These are phyloP conservation scores for Phyllosticta citribraziliensis DNA, from an alignment of 2,329 filamentous ascomycete species.

Conservation along the genomic window DNA sequence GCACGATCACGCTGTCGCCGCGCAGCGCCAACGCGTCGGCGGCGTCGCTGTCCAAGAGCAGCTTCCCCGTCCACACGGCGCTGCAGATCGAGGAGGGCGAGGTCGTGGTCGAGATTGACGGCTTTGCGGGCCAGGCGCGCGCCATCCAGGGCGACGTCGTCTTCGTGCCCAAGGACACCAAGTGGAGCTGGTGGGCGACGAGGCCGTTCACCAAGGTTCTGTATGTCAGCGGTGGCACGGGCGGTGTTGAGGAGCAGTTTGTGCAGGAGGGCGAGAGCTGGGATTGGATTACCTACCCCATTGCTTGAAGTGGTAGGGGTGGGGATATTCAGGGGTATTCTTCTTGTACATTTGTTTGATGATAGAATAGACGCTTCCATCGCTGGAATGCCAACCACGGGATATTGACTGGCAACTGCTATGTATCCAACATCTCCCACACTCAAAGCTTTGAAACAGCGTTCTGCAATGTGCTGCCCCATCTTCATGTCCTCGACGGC, in stretches of 20 bases:
- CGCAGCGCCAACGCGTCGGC: conserved; percentile 15
- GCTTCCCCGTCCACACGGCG: conserved; percentile 23
- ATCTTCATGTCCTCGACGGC: no score
- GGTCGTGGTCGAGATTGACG: conserved; percentile 24
- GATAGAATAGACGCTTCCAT: background rate
- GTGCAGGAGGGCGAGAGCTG: conserved; percentile 12
- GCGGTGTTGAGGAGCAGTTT: conserved; percentile 16
- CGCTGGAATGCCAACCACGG: background rate
- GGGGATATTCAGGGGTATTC: background rate
- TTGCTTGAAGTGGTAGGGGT: background rate
- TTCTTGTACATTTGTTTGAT: background rate
- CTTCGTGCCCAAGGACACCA: conserved; percentile 27
- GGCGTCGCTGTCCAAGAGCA: conserved; percentile 13
- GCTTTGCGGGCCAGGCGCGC: conserved; percentile 17
- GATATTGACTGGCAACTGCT: no score
- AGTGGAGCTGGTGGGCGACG: conserved; percentile 25
- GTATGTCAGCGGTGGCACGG: conserved; percentile 16
- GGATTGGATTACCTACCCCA: conserved; percentile 14
- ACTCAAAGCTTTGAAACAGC: no score
- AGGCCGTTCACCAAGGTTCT: conserved; percentile 17
- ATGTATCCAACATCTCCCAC: no score
- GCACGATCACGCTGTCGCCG: conserved; percentile 33
- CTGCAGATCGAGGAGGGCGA: conserved; percentile 32
- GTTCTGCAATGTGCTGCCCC: no score
- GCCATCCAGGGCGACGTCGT: conserved; percentile 30